Percentiles rank a stretch among this genome's conserved stretches.
Conservation (phyloP, 176 grass and related monocot genomes). For the Zoysia pacifica region DNA sequence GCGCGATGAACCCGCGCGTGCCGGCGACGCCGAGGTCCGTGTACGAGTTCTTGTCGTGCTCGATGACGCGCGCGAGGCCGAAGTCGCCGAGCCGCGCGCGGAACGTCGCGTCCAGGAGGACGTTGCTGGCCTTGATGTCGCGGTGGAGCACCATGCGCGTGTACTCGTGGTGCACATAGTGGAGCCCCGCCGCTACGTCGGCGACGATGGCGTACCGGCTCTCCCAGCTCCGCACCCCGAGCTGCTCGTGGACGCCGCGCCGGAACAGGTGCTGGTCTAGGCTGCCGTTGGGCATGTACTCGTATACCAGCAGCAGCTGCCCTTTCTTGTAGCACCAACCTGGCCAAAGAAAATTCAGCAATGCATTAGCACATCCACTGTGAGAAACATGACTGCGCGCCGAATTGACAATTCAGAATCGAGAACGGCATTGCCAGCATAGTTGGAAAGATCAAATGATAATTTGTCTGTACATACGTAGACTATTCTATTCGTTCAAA, state of each 20-base stretch:
- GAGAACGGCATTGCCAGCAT: background rate
- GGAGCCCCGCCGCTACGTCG: conserved; percentile 57
- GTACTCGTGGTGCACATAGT: conserved; percentile 77
- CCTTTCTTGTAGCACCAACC: conserved; percentile 74
- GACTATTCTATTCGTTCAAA: too few relatives aligned
- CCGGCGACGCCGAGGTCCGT: conserved; percentile 57
- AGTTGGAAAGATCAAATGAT: background rate
- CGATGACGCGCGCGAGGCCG: conserved; percentile 65
- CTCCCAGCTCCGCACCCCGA: conserved; percentile 41
- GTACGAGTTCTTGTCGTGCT: conserved; percentile 41
- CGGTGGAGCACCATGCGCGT: conserved; percentile 63
- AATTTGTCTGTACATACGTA: background rate
- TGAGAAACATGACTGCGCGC: background rate
- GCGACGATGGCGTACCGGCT: conserved; percentile 52
- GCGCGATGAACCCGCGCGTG: conserved; percentile 66
- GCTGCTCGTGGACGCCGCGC: background rate
- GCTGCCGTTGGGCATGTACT: conserved; percentile 89
- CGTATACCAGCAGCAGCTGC: conserved; percentile 68
- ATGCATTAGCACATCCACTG: background rate
- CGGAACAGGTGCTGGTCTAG: conserved; percentile 57
- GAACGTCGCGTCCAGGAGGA: conserved; percentile 60
- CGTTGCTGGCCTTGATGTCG: conserved; percentile 72
- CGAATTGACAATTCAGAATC: background rate
- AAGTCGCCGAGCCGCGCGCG: conserved; percentile 71
- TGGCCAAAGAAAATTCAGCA: background rate